These are phyloP conservation scores for Candida coleopterorum DNA, from an alignment of 805 yeast genomes.

Conservation along the genomic window DNA sequence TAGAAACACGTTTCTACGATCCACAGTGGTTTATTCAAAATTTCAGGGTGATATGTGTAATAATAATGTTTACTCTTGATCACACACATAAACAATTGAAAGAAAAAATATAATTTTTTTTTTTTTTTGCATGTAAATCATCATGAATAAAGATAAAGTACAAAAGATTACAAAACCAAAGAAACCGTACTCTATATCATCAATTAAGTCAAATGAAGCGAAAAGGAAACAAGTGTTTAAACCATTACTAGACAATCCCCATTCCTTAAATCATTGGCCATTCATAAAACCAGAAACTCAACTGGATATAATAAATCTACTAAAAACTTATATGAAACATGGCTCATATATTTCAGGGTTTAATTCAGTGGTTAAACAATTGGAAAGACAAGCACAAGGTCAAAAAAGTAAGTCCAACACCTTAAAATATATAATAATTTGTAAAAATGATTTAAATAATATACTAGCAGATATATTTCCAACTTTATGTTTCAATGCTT, in stretches of 20 bases:
- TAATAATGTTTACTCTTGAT: too few species aligned
- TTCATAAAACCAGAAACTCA: constrained; percentile 36
- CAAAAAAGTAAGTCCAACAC: constrained; percentile 3
- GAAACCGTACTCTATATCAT: constrained; percentile 31
- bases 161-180: too few species aligned
- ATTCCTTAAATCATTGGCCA: constrained; percentile 41
- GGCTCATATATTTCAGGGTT: constrained; percentile 42
- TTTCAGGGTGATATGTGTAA: too few species aligned
- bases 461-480: constrained; percentile 58
- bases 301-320: constrained; percentile 31
- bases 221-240: constrained; percentile 55
- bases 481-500: constrained; percentile 43
- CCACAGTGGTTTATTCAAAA: too few species aligned
- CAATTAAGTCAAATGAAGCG: constrained; percentile 46
- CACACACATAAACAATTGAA: too few species aligned
- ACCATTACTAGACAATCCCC: constrained; percentile 64
- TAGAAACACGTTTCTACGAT: too few species aligned
- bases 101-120: too few species aligned
- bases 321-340: constrained; percentile 26
- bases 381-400: constrained; percentile 40
- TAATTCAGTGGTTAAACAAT: constrained; percentile 46
- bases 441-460: constrained; percentile 47
- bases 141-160: too few species aligned
- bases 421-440: constrained; percentile 48
- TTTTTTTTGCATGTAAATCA: too few species aligned